These are phyloP conservation scores for Ramalina intermedia DNA, from an alignment of 495 filamentous ascomycete genomes.

Conservation along the genomic window DNA sequence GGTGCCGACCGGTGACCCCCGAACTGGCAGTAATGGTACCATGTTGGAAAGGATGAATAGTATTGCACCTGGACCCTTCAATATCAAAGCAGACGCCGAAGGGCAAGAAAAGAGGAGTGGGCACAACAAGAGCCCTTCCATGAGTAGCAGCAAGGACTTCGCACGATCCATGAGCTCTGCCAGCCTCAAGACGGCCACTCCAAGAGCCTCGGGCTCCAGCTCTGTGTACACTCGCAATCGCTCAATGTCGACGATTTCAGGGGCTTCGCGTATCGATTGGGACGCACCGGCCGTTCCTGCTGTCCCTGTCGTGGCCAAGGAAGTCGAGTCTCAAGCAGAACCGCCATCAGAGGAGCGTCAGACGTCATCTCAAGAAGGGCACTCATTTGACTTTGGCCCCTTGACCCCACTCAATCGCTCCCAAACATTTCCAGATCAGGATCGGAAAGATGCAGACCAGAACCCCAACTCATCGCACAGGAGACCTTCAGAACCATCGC, in stretches of 20 bases:
- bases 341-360: conserved; percentile 23
- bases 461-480: conserved; percentile 1
- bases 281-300: conserved; percentile 5
- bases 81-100: conserved; percentile 18
- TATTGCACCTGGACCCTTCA: conserved; percentile 55
- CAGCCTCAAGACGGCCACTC: conserved; percentile 3
- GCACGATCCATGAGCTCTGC: conserved; percentile 4
- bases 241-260: conserved; percentile 13
- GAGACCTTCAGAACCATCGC: conserved; percentile 5
- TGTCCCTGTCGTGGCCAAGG: conserved; percentile 7
- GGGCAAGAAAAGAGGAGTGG: neutral
- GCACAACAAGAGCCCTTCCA: conserved; percentile 19
- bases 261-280: conserved; percentile 8
- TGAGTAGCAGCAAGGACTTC: conserved; percentile 18
- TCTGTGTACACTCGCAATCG: conserved; percentile 9
- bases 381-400: conserved; percentile 23
- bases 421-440: conserved; percentile 37
- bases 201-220: conserved; percentile 14
- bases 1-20: conserved; percentile 30
- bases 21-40: conserved; percentile 22
- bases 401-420: conserved; percentile 31
- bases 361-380: conserved; percentile 22
- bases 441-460: conserved; percentile 16
- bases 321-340: neutral
- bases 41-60: conserved; percentile 46